Conservation (phyloP, 2,329 filamentous ascomycete genomes). For the Camillea tinctor region DNA sequence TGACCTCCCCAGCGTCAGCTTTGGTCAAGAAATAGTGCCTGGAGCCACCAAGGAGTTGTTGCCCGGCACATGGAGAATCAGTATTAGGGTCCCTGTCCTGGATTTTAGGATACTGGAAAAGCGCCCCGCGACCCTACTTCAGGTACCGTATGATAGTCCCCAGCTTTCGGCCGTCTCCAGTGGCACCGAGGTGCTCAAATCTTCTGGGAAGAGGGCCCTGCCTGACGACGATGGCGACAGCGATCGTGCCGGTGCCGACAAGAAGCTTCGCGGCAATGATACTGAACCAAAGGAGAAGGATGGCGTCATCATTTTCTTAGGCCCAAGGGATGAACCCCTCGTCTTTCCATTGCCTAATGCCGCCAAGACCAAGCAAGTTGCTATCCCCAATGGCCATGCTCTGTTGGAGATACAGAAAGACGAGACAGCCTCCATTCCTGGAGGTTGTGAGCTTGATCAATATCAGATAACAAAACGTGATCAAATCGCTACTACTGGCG, state of each 20-base stretch:
- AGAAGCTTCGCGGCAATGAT: conserved; percentile 40
- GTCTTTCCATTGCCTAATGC: conserved; percentile 52
- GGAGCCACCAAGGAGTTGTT: conserved; percentile 45
- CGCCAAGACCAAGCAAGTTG: conserved; percentile 47
- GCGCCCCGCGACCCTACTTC: conserved; percentile 42
- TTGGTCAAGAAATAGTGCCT: conserved; percentile 44
- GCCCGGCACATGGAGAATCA: conserved; percentile 58
- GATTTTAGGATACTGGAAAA: conserved; percentile 60
- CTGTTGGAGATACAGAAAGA: conserved; percentile 51
- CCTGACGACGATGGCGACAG: conserved; percentile 42
- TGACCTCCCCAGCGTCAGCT: conserved; percentile 41
- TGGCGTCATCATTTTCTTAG: conserved; percentile 55
- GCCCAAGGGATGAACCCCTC: conserved; percentile 48
- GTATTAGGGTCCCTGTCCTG: conserved; percentile 48
- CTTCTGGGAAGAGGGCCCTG: conserved; percentile 52
- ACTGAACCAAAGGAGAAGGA: conserved; percentile 37
- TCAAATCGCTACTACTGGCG: conserved; percentile 53
- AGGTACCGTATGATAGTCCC: conserved; percentile 31
- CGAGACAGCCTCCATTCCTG: conserved; percentile 49
- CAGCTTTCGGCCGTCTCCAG: conserved; percentile 27
- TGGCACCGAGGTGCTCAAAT: conserved; percentile 38
- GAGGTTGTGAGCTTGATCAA: conserved; percentile 50
- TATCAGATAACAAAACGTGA: conserved; percentile 56
- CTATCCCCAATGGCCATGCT: conserved; percentile 45
- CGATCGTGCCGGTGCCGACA: conserved; percentile 33